These are phyloP conservation scores for Colletotrichum liriopes DNA, from an alignment of 2,329 filamentous ascomycete genomes.

Conservation along the genomic window DNA sequence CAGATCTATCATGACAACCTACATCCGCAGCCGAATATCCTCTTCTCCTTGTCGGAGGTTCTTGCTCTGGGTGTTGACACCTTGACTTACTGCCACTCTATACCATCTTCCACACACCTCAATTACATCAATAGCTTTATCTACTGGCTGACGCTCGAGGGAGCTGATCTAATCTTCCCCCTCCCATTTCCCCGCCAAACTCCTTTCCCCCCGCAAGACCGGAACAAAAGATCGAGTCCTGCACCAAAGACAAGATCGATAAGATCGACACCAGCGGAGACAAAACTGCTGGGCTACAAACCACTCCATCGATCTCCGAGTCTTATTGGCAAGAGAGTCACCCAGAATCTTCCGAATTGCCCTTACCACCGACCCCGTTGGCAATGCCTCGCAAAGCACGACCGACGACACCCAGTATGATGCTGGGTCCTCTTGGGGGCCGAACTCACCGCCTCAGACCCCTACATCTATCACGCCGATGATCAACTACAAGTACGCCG, in stretches of 20 bases:
- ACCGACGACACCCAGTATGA: conserved; percentile 60
- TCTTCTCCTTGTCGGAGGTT: conserved; percentile 60
- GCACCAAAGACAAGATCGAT: conserved; percentile 28
- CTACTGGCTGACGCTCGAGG: conserved; percentile 34
- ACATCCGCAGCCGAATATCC: conserved; percentile 53
- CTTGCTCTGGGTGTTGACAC: conserved; percentile 56
- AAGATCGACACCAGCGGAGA: conserved; percentile 32
- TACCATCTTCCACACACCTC: conserved; percentile 10
- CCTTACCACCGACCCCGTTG: background rate
- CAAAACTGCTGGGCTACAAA: background rate
- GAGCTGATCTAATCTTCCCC: conserved; percentile 35
- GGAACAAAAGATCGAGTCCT: conserved; percentile 23
- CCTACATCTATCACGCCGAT: conserved; percentile 58
- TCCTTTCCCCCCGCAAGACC: conserved; percentile 32
- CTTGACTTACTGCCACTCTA: conserved; percentile 50
- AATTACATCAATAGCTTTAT: conserved; percentile 18
- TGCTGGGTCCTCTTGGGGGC: conserved; percentile 54
- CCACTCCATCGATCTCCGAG: background rate
- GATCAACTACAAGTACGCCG: conserved; percentile 52
- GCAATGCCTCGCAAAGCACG: conserved; percentile 55
- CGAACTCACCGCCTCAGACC: conserved; percentile 65
- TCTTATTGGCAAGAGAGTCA: background rate
- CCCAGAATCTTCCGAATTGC: background rate
- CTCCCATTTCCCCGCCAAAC: conserved; percentile 33
- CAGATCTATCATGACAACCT: conserved; percentile 57